Conservation (phyloP, 495 filamentous ascomycete species). For the Parmelia sp. region DNA sequence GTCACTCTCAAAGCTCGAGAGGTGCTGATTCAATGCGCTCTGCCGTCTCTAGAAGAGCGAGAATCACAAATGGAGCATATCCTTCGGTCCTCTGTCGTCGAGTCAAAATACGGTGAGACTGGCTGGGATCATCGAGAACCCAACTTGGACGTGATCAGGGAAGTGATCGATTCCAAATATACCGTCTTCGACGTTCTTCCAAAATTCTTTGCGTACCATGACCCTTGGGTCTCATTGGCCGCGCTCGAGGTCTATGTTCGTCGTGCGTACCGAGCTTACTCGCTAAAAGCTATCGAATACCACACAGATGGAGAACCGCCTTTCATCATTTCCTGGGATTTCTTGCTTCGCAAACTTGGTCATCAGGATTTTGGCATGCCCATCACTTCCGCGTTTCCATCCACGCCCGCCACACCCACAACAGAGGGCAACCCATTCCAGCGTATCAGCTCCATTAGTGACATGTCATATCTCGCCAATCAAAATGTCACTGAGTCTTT, state of each 20-base stretch:
- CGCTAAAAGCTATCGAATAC: conserved; percentile 81
- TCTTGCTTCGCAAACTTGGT: conserved; percentile 83
- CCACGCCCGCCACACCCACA: conserved; percentile 78
- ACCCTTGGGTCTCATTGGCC: conserved; percentile 91
- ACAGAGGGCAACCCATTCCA: conserved; percentile 55
- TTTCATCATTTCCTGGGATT: conserved; percentile 88
- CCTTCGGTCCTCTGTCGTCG: conserved; percentile 90
- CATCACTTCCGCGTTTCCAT: conserved; percentile 65
- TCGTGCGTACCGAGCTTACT: conserved; percentile 93
- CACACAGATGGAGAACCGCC: conserved; percentile 71
- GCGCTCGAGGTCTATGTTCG: conserved; percentile 94
- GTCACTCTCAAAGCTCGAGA: conserved; percentile 95
- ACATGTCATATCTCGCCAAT: conserved; percentile 79
- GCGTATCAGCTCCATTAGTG: conserved; percentile 87
- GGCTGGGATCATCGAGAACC: conserved; percentile 96
- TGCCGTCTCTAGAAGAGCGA: conserved; percentile 93
- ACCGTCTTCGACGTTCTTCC: conserved; percentile 96
- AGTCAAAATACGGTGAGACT: conserved; percentile 93
- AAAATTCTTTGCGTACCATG: conserved; percentile 86
- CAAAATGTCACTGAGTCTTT: conserved; percentile 63
- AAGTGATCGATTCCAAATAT: conserved; percentile 96
- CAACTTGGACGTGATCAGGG: conserved; percentile 77
- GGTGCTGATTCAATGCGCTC: conserved; percentile 90
- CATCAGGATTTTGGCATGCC: conserved; percentile 81
- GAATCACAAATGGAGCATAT: conserved; percentile 98